phyloP scores from a whole-genome alignment of 306 rosid genomes.

The Vigna hirtella region DNA sequence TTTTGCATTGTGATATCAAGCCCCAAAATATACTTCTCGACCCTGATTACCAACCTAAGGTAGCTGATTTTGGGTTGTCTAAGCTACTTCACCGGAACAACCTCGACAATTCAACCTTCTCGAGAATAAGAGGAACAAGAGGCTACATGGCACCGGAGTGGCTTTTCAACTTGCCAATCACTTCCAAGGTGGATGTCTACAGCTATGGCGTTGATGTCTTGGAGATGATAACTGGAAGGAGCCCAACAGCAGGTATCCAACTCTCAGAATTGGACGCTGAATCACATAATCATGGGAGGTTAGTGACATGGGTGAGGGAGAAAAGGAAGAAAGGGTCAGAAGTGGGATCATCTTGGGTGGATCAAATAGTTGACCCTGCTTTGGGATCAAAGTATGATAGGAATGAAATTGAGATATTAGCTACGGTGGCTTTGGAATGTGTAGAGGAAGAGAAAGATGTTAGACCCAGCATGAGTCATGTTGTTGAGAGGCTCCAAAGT shows the following conservation, averaged over 20 bases:
- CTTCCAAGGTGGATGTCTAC: slow-evolving; percentile 45
- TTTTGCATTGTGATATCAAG: slow-evolving; percentile 59
- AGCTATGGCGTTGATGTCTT: slow-evolving; percentile 43
- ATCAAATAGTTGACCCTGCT: slow-evolving; percentile 30
- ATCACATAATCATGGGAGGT: not conserved
- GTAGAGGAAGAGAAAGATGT: slow-evolving; percentile 29
- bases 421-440: slow-evolving; percentile 42
- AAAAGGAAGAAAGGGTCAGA: slow-evolving; percentile 17
- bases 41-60: slow-evolving; percentile 34
- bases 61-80: slow-evolving; percentile 40
- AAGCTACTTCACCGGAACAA: slow-evolving; percentile 39
- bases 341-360: slow-evolving; percentile 40
- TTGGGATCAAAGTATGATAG: slow-evolving; percentile 29
- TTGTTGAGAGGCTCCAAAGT: slow-evolving; percentile 30
- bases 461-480: slow-evolving; percentile 43
- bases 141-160: slow-evolving; percentile 58
- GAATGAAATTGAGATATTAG: slow-evolving; percentile 14
- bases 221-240: slow-evolving; percentile 43
- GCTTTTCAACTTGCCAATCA: slow-evolving; percentile 36
- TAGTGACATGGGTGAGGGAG: slow-evolving; percentile 45
- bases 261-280: not conserved
- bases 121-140: slow-evolving; percentile 66
- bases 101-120: slow-evolving; percentile 44
- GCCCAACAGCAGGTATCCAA: slow-evolving; percentile 16
- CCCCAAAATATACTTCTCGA: slow-evolving; percentile 44